These are phyloP conservation scores for Podosphaera fusca DNA, from an alignment of 2,329 filamentous ascomycete species.

Conservation along the genomic window DNA sequence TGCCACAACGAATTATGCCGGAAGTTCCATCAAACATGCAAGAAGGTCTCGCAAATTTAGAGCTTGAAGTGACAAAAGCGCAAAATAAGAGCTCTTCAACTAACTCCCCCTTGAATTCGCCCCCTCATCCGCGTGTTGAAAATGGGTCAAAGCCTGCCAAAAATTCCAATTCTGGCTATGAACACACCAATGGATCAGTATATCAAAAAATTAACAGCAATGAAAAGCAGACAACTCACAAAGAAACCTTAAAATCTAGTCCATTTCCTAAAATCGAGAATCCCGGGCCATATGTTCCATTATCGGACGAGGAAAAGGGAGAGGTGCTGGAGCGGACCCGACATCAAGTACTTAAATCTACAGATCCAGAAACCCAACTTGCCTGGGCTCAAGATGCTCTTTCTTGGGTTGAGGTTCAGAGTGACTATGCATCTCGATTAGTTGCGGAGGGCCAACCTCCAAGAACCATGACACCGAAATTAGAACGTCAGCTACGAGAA, in stretches of 20 bases:
- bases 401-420: conserved; percentile 64
- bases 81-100: conserved; percentile 7
- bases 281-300: conserved; percentile 68
- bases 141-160: conserved; percentile 4
- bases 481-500: conserved; percentile 67
- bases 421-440: conserved; percentile 39
- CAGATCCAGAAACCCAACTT: conserved; percentile 88
- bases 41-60: conserved; percentile 75
- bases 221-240: conserved; percentile 2
- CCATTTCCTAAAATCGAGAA: conserved; percentile 70
- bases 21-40: conserved; percentile 95
- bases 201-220: conserved; percentile 15
- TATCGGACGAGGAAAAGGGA: conserved; percentile 85
- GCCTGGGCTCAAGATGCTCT: conserved; percentile 90
- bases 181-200: conserved; percentile 15
- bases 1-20: conserved; percentile 65
- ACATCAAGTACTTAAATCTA: conserved; percentile 66
- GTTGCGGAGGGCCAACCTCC: conserved; percentile 20
- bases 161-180: conserved; percentile 8
- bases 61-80: conserved; percentile 45
- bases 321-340: conserved; percentile 69
- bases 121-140: conserved; percentile 2
- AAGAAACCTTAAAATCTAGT: conserved; percentile 51
- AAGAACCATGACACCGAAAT: conserved; percentile 56
- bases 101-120: conserved; percentile 5